These are phyloP conservation scores for Eucalyptus tenuipes DNA, from an alignment of 345 rosid species.

Conservation along the genomic window DNA sequence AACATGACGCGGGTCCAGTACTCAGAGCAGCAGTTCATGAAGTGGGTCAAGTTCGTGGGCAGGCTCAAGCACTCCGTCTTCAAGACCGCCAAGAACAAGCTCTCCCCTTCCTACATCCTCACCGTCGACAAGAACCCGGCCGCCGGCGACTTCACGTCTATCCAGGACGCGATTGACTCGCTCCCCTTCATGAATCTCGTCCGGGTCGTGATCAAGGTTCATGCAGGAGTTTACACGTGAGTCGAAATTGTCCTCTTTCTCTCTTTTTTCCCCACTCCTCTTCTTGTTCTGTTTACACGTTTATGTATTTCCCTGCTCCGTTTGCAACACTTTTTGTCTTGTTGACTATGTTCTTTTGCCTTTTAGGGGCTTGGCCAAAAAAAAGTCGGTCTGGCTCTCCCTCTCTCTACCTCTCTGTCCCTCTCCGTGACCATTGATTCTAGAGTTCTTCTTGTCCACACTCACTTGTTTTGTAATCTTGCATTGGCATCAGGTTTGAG, in stretches of 20 bases:
- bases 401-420: neutral
- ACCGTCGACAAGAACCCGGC: constrained; percentile 49
- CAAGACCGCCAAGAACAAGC: constrained; percentile 74
- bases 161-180: constrained; percentile 91
- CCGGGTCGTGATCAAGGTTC: constrained; percentile 87
- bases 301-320: neutral
- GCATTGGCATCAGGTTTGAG: neutral
- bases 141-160: constrained; percentile 67
- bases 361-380: neutral
- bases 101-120: constrained; percentile 65
- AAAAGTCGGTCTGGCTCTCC: neutral
- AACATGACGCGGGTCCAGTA: constrained; percentile 43
- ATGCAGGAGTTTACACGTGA: constrained; percentile 92
- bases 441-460: neutral
- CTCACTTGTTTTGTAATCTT: neutral
- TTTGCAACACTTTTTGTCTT: neutral
- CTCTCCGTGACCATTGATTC: neutral
- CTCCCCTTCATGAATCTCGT: constrained; percentile 76
- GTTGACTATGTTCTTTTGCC: neutral
- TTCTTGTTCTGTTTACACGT: neutral
- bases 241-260: neutral
- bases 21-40: constrained; percentile 82
- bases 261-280: neutral
- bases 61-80: constrained; percentile 67
- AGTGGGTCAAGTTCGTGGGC: constrained; percentile 88